Conservation (phyloP, 2,329 filamentous ascomycete species). For the Alternaria longipes region DNA sequence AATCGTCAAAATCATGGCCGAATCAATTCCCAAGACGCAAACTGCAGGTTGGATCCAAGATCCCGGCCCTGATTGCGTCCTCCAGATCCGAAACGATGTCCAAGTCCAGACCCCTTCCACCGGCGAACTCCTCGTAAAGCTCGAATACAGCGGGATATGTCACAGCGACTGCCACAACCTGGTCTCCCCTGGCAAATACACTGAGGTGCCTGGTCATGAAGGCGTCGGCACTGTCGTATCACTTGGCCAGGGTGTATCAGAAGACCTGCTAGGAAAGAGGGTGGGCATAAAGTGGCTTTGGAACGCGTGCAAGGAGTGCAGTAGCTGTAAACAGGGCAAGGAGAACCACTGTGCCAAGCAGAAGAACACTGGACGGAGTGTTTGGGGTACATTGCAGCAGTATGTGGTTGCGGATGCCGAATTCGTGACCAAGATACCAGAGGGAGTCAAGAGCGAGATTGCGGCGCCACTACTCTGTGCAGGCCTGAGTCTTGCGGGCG, state of each 20-base stretch:
- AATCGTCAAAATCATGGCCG: background rate
- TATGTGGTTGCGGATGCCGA: conserved; percentile 47
- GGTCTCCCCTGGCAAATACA: conserved; percentile 55
- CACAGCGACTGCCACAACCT: conserved; percentile 60
- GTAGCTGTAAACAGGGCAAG: conserved; percentile 46
- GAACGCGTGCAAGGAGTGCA: conserved; percentile 53
- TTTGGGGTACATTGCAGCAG: conserved; percentile 49
- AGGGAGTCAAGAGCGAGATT: conserved; percentile 49
- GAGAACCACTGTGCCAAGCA: conserved; percentile 56
- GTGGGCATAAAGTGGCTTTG: conserved; percentile 60
- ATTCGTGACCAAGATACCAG: conserved; percentile 45
- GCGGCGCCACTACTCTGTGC: conserved; percentile 50
- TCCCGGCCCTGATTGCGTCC: conserved; percentile 46
- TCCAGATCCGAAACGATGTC: conserved; percentile 49
- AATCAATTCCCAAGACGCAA: conserved; percentile 44
- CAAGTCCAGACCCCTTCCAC: conserved; percentile 50
- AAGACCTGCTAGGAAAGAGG: conserved; percentile 43
- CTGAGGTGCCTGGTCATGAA: conserved; percentile 59
- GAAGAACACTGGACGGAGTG: conserved; percentile 54
- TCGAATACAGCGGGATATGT: conserved; percentile 59
- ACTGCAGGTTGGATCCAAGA: conserved; percentile 51
- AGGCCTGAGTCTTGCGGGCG: conserved; percentile 71
- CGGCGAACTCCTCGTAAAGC: conserved; percentile 57
- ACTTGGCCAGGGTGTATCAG: conserved; percentile 40
- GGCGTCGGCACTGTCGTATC: conserved; percentile 56